These are phyloP conservation scores for Solanum peruvianum DNA, from an alignment of 257 asterid genomes.

Conservation along the genomic window DNA sequence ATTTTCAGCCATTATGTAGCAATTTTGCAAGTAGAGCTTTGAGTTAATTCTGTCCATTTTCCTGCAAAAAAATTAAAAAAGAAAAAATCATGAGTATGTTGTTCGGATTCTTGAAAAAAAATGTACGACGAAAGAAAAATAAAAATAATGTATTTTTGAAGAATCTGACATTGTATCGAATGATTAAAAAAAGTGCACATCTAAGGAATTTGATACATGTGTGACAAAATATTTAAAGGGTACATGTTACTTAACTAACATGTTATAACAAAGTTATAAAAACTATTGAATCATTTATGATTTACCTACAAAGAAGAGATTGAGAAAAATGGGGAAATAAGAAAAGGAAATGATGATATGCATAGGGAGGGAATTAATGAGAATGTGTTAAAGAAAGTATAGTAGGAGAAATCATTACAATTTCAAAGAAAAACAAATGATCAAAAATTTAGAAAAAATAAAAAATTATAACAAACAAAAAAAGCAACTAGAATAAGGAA, in stretches of 20 bases:
- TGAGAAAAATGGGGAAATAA: not conserved
- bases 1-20: constrained; percentile 63
- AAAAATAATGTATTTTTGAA: not conserved
- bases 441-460: not conserved
- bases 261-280: not conserved
- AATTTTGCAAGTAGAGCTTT: constrained; percentile 59
- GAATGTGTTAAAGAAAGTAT: not conserved
- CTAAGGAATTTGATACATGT: not conserved
- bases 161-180: not conserved
- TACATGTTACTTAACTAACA: not conserved
- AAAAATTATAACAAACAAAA: not conserved
- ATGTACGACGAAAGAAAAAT: not conserved
- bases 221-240: too few species aligned
- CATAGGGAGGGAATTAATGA: not conserved
- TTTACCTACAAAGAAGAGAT: not conserved
- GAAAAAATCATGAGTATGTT: not conserved
- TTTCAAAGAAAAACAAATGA: not conserved
- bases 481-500: not conserved
- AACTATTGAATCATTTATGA: not conserved
- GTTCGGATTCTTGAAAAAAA: not conserved
- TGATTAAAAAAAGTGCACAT: not conserved
- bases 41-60: constrained; percentile 70
- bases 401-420: not conserved
- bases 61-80: not conserved
- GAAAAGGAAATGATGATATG: not conserved